These are phyloP conservation scores for Primulina eburnea DNA, from an alignment of 257 asterid species.

Conservation along the genomic window DNA sequence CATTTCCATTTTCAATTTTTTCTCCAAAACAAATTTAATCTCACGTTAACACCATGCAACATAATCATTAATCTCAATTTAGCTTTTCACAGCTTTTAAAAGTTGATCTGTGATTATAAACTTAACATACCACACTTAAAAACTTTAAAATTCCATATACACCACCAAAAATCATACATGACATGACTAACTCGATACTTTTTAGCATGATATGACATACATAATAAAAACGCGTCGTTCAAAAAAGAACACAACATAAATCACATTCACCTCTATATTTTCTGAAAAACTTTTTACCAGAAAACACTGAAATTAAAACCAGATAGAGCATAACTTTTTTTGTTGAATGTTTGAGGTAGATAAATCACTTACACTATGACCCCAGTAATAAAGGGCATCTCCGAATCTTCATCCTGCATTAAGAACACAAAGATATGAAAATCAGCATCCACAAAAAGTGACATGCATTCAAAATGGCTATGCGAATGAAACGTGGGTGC, in stretches of 20 bases:
- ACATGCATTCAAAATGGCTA: not conserved
- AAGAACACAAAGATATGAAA: not conserved
- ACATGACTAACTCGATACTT: not conserved
- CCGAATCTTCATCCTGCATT: constrained; percentile 44
- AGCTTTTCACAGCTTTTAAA: not conserved
- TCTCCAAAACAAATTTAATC: not conserved
- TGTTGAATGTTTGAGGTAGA: not conserved
- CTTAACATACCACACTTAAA: not conserved
- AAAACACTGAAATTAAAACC: not conserved
- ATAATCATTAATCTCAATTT: not conserved
- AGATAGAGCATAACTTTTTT: not conserved
- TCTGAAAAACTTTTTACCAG: too few species aligned
- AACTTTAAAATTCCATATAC: not conserved
- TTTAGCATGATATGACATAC: not conserved
- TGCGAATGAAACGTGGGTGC: not conserved
- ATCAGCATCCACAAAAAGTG: not conserved
- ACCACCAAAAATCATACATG: not conserved
- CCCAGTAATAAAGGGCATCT: constrained; percentile 37
- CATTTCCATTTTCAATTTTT: not conserved
- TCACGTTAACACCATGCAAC: not conserved
- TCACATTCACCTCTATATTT: not conserved
- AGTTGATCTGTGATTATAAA: not conserved
- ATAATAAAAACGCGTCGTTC: not conserved
- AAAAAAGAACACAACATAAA: too few species aligned
- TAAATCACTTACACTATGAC: constrained; percentile 47